These are phyloP conservation scores for Nigrospora osmanthi DNA, from an alignment of 2,329 filamentous ascomycete species.

Conservation along the genomic window DNA sequence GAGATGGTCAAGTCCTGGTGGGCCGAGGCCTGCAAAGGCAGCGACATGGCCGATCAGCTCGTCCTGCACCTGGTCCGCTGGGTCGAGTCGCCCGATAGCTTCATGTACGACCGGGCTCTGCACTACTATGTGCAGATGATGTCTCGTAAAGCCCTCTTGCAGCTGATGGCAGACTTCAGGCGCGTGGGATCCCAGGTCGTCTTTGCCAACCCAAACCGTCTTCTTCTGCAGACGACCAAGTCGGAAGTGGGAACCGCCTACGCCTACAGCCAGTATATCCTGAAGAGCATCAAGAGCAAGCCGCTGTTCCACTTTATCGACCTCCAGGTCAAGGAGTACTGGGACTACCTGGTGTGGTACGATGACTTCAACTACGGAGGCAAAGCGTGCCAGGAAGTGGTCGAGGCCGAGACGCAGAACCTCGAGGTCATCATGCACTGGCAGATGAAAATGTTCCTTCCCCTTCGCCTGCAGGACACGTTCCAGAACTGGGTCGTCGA, in stretches of 20 bases:
- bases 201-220: slow-evolving; percentile 83
- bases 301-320: slow-evolving; percentile 96
- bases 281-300: slow-evolving; percentile 94
- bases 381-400: slow-evolving; percentile 78
- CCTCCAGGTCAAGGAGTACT: slow-evolving; percentile 95
- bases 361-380: slow-evolving; percentile 99
- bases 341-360: slow-evolving; percentile 98
- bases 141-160: slow-evolving; percentile 93
- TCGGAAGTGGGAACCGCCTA: slow-evolving; percentile 94
- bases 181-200: slow-evolving; percentile 91
- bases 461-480: slow-evolving; percentile 66
- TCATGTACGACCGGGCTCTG: slow-evolving; percentile 87
- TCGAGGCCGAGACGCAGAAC: slow-evolving; percentile 63
- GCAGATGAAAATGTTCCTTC: slow-evolving; percentile 90
- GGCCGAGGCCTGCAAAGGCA: slow-evolving; percentile 84
- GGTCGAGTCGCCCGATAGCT: slow-evolving; percentile 90
- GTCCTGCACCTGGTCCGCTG: slow-evolving; percentile 96
- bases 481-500: slow-evolving; percentile 93
- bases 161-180: slow-evolving; percentile 94
- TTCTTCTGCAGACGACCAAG: slow-evolving; percentile 93
- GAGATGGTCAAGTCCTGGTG: slow-evolving; percentile 99
- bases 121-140: slow-evolving; percentile 99
- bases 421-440: slow-evolving; percentile 96
- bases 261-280: slow-evolving; percentile 93
- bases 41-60: slow-evolving; percentile 93